A percentile compares a stretch with the other conserved stretches of the same genome.
Evolutionary conservation across 768 basidiomycete genomes (phyloP).

Genomic region (Pulveroboletus sp.): DNA sequence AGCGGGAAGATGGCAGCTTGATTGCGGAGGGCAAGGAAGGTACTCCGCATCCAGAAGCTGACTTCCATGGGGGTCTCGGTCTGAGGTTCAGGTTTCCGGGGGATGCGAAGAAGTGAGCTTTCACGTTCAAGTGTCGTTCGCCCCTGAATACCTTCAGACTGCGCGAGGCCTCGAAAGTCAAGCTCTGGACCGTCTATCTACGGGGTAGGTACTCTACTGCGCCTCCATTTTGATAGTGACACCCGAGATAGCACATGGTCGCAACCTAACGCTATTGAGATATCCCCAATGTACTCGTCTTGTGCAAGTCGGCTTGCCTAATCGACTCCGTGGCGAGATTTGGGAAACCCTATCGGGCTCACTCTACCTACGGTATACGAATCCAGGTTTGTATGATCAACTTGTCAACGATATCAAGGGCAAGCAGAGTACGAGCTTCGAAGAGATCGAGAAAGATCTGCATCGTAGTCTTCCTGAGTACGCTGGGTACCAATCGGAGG

Average conservation of each 20-base stretch:
- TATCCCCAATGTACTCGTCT: conserved; percentile 98
- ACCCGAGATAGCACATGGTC: conserved; percentile 66
- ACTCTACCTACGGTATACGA: conserved; percentile 80
- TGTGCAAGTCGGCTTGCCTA: conserved; percentile 94
- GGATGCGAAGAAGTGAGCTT: conserved; percentile 79
- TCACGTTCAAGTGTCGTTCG: background rate
- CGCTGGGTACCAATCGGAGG: conserved; percentile 87
- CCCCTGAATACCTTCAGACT: conserved; percentile 44
- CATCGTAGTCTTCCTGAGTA: conserved; percentile 96
- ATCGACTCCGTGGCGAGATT: conserved; percentile 90
- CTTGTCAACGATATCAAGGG: conserved; percentile 76
- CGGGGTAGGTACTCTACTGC: conserved; percentile 43
- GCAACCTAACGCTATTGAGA: conserved; percentile 90
- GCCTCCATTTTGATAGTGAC: conserved; percentile 9
- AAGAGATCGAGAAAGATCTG: conserved; percentile 98
- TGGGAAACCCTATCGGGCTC: conserved; percentile 98
- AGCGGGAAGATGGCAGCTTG: conserved; percentile 64
- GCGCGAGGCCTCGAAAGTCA: conserved; percentile 89
- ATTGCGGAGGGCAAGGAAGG: conserved; percentile 51
- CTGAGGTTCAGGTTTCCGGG: conserved; percentile 87
- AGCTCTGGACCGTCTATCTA: conserved; percentile 90
- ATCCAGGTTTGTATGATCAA: conserved; percentile 76
- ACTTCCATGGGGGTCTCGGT: conserved; percentile 75
- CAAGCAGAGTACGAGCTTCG: conserved; percentile 80
- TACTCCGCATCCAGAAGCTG: conserved; percentile 41